phyloP scores from a whole-genome alignment of 164 flowering plant genomes.

The Nelumbo lutea region DNA sequence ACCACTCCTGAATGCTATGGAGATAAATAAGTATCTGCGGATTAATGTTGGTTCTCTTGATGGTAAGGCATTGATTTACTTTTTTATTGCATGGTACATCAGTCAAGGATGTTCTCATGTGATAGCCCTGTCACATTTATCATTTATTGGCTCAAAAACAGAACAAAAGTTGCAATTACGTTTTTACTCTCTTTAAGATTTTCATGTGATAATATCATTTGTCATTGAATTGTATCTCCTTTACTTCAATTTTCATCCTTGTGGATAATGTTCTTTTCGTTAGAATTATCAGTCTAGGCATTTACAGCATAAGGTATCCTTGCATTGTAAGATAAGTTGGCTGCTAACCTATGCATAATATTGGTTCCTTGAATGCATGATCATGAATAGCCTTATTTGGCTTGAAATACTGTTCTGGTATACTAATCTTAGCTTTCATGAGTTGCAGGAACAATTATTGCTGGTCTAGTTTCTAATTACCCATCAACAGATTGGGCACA shows the following conservation, averaged over 20 bases:
- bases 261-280: neutral
- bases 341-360: neutral
- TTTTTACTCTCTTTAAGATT: too few species aligned
- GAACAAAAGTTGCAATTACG: too few species aligned
- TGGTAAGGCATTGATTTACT: conserved; percentile 44
- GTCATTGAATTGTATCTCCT: too few species aligned
- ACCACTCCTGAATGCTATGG: conserved; percentile 93
- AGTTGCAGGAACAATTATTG: conserved; percentile 49
- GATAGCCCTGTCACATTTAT: too few species aligned
- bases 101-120: too few species aligned
- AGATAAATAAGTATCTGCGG: conserved; percentile 77
- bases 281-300: neutral
- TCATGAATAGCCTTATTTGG: conserved; percentile 5
- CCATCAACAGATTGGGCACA: conserved; percentile 66
- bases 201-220: too few species aligned
- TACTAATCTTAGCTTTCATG: conserved; percentile 16
- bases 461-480: conserved; percentile 44
- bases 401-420: neutral
- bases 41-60: conserved; percentile 70
- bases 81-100: neutral
- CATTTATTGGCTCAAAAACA: too few species aligned
- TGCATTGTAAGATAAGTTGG: neutral
- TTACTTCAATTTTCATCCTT: neutral
- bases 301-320: neutral
- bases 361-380: neutral